Percentiles rank a stretch among this genome's conserved stretches.
phyloP scores from a whole-genome alignment of 2,329 filamentous ascomycete genomes.

The Pseudogymnoascus sp. region DNA sequence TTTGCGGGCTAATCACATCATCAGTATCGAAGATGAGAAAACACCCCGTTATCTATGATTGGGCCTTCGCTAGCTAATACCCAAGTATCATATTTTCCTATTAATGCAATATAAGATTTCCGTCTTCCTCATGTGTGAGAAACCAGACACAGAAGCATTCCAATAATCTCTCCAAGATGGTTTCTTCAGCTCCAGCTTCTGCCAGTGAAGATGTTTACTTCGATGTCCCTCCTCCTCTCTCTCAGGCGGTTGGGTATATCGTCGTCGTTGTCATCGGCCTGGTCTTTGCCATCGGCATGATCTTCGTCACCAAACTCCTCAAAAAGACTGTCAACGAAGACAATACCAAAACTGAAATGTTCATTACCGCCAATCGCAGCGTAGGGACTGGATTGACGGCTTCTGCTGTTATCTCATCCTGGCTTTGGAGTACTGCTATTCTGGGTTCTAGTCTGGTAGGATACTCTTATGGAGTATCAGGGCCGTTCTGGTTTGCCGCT shows the following conservation, averaged over 20 bases:
- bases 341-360: constrained; percentile 48
- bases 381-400: constrained; percentile 45
- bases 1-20: neutral
- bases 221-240: constrained; percentile 28
- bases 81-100: neutral
- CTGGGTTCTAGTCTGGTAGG: constrained; percentile 44
- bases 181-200: neutral
- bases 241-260: constrained; percentile 36
- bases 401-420: constrained; percentile 48
- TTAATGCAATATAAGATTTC: neutral
- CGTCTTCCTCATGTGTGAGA: neutral
- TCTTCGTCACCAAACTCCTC: constrained; percentile 39
- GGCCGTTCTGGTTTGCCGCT: constrained; percentile 48
- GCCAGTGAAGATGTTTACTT: constrained; percentile 6
- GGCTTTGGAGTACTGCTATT: constrained; percentile 48
- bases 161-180: neutral
- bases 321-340: constrained; percentile 44
- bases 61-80: too few species aligned
- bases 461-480: constrained; percentile 47
- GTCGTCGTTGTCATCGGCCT: constrained; percentile 36
- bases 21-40: neutral
- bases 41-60: too few species aligned
- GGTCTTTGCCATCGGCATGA: constrained; percentile 39
- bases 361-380: constrained; percentile 46
- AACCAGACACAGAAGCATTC: neutral